phyloP scores from a whole-genome alignment of 2,329 filamentous ascomycete genomes.

The Paramyrothecium sp. region DNA sequence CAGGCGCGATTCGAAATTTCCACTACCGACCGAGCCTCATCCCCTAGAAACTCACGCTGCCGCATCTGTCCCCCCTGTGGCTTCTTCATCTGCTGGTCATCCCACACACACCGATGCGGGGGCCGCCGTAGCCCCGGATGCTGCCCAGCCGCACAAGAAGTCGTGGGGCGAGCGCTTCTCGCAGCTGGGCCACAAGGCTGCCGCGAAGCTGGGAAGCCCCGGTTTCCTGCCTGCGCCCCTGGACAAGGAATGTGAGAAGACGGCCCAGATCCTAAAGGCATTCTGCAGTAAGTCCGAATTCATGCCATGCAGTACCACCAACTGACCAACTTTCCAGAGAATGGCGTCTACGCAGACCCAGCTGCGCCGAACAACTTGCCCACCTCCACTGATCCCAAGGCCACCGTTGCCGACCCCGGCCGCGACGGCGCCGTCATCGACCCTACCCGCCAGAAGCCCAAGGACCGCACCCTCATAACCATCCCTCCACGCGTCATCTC shows the following conservation, averaged over 20 bases:
- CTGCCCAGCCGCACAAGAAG: constrained; percentile 9
- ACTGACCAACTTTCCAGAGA: constrained; percentile 33
- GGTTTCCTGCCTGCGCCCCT: constrained; percentile 84
- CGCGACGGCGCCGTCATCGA: constrained; percentile 25
- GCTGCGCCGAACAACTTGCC: constrained; percentile 17
- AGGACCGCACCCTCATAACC: constrained; percentile 49
- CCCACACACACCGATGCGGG: neutral
- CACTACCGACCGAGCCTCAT: too few species aligned
- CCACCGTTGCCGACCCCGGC: constrained; percentile 22
- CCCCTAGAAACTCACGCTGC: too few species aligned
- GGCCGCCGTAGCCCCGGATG: neutral
- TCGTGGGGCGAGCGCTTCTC: constrained; percentile 28
- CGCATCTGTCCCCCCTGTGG: neutral
- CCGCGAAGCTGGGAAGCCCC: constrained; percentile 74
- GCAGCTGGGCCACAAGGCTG: constrained; percentile 42
- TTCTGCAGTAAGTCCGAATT: constrained; percentile 70
- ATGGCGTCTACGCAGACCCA: constrained; percentile 49
- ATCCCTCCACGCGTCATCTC: constrained; percentile 60
- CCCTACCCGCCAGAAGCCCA: constrained; percentile 34
- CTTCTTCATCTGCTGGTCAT: too few species aligned
- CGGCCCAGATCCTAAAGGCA: constrained; percentile 75
- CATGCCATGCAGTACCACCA: neutral
- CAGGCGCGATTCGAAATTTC: too few species aligned
- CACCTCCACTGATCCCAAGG: constrained; percentile 28
- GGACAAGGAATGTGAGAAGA: constrained; percentile 90